These are phyloP conservation scores for Phytophthora constricta DNA, from an alignment of 352 stramenopile genomes.

Conservation along the genomic window DNA sequence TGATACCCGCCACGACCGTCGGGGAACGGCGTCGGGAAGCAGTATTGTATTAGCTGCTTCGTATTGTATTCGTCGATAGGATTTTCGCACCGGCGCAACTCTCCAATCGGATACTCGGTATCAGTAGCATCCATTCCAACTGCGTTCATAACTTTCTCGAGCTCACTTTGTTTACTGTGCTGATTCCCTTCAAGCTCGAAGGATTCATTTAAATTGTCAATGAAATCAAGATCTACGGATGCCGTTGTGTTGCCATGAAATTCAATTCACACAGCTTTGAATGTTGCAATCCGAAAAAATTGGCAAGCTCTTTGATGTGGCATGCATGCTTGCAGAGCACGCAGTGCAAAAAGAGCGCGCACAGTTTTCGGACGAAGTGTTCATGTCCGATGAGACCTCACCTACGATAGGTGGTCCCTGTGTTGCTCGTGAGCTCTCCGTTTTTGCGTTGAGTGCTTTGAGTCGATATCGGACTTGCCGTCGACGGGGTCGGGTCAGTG, in stretches of 20 bases:
- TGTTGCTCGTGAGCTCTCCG: too few relatives aligned
- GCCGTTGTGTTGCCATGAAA: not conserved
- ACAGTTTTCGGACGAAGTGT: too few relatives aligned
- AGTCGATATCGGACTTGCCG: too few relatives aligned
- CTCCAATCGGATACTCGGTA: not conserved
- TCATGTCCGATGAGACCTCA: too few relatives aligned
- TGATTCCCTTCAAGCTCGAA: not conserved
- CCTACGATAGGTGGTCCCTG: too few relatives aligned
- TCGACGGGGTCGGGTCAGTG: too few relatives aligned
- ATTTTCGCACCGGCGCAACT: not conserved
- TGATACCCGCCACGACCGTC: constrained; percentile 20
- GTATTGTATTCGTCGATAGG: constrained; percentile 27
- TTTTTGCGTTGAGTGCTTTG: too few relatives aligned
- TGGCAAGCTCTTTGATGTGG: too few relatives aligned
- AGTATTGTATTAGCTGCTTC: constrained; percentile 23
- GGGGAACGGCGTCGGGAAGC: constrained; percentile 33
- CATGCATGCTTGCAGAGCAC: too few relatives aligned
- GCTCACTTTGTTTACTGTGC: not conserved
- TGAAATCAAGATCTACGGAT: too few relatives aligned
- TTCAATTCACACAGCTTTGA: not conserved
- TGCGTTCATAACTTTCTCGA: not conserved
- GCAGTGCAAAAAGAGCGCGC: too few relatives aligned
- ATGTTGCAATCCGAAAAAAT: not conserved
- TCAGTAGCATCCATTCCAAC: not conserved
- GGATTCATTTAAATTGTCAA: not conserved